These are phyloP conservation scores for Aspergillus taichungensis DNA, from an alignment of 495 filamentous ascomycete genomes.

Conservation along the genomic window DNA sequence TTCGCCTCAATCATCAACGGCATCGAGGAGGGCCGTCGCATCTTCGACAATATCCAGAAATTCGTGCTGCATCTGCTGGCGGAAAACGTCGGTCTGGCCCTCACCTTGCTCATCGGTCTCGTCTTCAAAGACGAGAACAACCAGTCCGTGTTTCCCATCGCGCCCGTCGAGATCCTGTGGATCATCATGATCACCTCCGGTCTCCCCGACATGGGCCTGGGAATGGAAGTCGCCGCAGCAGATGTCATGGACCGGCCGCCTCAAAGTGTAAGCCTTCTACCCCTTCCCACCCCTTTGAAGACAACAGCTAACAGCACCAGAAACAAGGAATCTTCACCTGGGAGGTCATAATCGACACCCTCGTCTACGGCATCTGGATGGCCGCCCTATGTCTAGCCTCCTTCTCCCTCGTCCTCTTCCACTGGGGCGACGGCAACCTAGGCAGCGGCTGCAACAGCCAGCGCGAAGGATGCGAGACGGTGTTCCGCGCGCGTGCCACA, in stretches of 20 bases:
- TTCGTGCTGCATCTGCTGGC: conserved; percentile 66
- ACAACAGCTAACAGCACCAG: conserved; percentile 30
- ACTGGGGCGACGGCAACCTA: conserved; percentile 57
- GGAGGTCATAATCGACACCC: conserved; percentile 59
- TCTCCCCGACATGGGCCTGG: conserved; percentile 66
- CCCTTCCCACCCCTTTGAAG: background rate
- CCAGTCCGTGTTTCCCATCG: conserved; percentile 62
- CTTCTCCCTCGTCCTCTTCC: conserved; percentile 58
- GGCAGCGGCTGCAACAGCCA: conserved; percentile 53
- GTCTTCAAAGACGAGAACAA: conserved; percentile 56
- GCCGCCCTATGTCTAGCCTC: conserved; percentile 55
- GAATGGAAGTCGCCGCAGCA: conserved; percentile 57
- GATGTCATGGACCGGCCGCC: conserved; percentile 62
- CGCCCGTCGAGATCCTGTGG: conserved; percentile 69
- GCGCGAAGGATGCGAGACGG: conserved; percentile 46
- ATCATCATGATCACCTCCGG: conserved; percentile 71
- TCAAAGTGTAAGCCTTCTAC: conserved; percentile 38
- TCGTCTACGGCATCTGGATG: conserved; percentile 64
- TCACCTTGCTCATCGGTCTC: conserved; percentile 59
- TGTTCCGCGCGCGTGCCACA: conserved; percentile 64
- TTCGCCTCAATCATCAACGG: conserved; percentile 75
- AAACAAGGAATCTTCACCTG: conserved; percentile 61
- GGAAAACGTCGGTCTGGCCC: conserved; percentile 64
- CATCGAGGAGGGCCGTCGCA: conserved; percentile 61
- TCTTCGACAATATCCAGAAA: conserved; percentile 75